A percentile compares a stretch with the other conserved stretches of the same genome.
Evolutionary conservation across 768 basidiomycete genomes (phyloP).

Genomic region (Termitomyces sp.): DNA sequence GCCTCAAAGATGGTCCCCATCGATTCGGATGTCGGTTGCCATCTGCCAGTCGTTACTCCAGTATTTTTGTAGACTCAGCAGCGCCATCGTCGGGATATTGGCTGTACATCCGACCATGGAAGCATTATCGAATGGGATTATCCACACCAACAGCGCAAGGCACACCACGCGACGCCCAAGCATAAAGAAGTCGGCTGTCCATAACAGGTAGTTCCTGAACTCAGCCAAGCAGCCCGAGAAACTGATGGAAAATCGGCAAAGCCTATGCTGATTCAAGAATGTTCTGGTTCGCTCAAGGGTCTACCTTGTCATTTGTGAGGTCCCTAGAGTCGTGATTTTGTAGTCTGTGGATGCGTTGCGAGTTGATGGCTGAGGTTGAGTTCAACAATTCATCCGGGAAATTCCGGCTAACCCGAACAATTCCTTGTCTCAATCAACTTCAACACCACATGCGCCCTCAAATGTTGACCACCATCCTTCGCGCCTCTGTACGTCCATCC

Average conservation of each 20-base stretch:
- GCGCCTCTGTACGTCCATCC: conserved; percentile 49
- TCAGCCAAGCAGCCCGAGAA: background rate
- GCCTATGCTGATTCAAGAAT: background rate
- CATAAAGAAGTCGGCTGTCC: background rate
- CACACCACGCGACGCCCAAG: background rate
- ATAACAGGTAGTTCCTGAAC: background rate
- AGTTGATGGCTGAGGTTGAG: background rate
- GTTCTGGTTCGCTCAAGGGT: background rate
- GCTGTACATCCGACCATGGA: background rate
- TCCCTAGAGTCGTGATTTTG: background rate
- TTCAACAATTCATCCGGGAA: conserved; percentile 17
- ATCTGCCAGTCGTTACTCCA: conserved; percentile 8
- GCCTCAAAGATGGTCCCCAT: background rate
- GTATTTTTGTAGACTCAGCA: conserved; percentile 1
- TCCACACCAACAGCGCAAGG: background rate
- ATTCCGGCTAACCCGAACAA: conserved; percentile 25
- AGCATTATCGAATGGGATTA: background rate
- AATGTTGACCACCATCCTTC: conserved; percentile 58
- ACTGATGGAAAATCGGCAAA: background rate
- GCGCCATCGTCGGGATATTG: background rate
- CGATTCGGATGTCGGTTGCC: conserved; percentile 6
- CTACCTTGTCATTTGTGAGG: background rate
- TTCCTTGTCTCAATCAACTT: conserved; percentile 17
- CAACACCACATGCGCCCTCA: conserved; percentile 48
- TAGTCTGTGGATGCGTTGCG: background rate